Conservation (phyloP, 176 grass and related monocot genomes). For the Poa pratensis region DNA sequence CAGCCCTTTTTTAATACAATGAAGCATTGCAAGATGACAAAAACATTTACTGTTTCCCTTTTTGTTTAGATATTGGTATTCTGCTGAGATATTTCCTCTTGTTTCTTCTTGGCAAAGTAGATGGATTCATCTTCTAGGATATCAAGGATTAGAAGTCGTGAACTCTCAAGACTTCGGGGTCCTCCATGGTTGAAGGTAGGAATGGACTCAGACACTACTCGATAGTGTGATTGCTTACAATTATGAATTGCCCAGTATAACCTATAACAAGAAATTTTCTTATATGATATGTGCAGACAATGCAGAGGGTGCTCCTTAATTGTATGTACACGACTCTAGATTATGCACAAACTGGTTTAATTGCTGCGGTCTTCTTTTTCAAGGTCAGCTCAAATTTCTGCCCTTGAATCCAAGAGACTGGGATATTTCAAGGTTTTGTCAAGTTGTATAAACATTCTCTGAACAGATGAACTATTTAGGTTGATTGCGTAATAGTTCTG, state of each 20-base stretch:
- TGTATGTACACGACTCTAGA: constrained; percentile 85
- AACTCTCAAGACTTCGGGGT: constrained; percentile 82
- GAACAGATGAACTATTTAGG: background rate
- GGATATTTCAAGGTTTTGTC: background rate
- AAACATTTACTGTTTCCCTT: constrained; percentile 10
- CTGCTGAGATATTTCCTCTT: constrained; percentile 37
- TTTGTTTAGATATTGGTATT: constrained; percentile 29
- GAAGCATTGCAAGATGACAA: constrained; percentile 17
- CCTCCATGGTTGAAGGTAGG: constrained; percentile 91
- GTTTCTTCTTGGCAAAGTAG: constrained; percentile 54
- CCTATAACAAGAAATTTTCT: constrained; percentile 10
- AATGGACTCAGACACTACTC: constrained; percentile 15
- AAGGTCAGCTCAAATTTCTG: constrained; percentile 65
- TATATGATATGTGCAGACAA: constrained; percentile 59
- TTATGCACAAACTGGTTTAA: constrained; percentile 97
- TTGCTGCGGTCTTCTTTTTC: constrained; percentile 99
- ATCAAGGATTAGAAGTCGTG: constrained; percentile 94
- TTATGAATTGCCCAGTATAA: constrained; percentile 15
- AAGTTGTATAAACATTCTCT: constrained; percentile 28
- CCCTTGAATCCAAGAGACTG: background rate
- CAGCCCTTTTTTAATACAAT: background rate
- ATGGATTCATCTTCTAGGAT: constrained; percentile 99
- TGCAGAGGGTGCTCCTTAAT: constrained; percentile 78
- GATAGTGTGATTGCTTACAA: constrained; percentile 29
- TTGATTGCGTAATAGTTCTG: background rate